Evolutionary conservation across 495 filamentous ascomycete species (phyloP).

Genomic region (Durotheca rogersii): DNA sequence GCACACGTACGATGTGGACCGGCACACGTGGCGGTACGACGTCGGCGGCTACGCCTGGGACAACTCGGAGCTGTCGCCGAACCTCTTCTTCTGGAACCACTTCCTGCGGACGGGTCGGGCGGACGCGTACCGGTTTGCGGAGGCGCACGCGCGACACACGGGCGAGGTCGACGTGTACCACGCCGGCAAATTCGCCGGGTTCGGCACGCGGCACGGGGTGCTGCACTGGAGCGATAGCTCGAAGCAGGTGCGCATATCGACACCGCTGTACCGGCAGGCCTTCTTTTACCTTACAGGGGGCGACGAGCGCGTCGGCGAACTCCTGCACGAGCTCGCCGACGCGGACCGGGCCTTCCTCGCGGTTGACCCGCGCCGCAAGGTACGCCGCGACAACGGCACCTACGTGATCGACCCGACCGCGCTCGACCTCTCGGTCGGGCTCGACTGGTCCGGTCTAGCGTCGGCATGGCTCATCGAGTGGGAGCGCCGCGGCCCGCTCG

Average conservation of each 20-base stretch:
- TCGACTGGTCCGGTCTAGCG: slow-evolving; percentile 52
- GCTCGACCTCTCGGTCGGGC: slow-evolving; percentile 48
- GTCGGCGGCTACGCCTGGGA: slow-evolving; percentile 57
- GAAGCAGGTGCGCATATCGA: slow-evolving; percentile 53
- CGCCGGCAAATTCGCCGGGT: slow-evolving; percentile 46
- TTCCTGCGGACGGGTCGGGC: slow-evolving; percentile 50
- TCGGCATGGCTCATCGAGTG: slow-evolving; percentile 50
- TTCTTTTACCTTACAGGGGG: slow-evolving; percentile 52
- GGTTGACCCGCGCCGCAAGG: slow-evolving; percentile 51
- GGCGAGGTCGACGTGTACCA: slow-evolving; percentile 56
- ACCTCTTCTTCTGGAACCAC: slow-evolving; percentile 54
- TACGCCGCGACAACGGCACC: slow-evolving; percentile 41
- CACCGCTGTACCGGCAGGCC: slow-evolving; percentile 44
- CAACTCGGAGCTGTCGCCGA: slow-evolving; percentile 55
- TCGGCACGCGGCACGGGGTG: slow-evolving; percentile 54
- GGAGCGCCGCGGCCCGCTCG: slow-evolving; percentile 47
- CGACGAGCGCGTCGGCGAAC: slow-evolving; percentile 48
- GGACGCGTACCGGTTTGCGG: slow-evolving; percentile 51
- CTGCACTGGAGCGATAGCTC: slow-evolving; percentile 53
- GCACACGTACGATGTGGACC: slow-evolving; percentile 52
- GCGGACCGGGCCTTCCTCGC: slow-evolving; percentile 44
- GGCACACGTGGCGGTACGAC: slow-evolving; percentile 55
- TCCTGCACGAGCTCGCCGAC: slow-evolving; percentile 43
- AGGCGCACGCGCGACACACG: slow-evolving; percentile 50
- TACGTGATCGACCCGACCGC: slow-evolving; percentile 44